Percentiles rank a stretch among this genome's conserved stretches.
phyloP scores from a whole-genome alignment of 2,329 filamentous ascomycete genomes.

The Phaeophleospora eucalypticola region DNA sequence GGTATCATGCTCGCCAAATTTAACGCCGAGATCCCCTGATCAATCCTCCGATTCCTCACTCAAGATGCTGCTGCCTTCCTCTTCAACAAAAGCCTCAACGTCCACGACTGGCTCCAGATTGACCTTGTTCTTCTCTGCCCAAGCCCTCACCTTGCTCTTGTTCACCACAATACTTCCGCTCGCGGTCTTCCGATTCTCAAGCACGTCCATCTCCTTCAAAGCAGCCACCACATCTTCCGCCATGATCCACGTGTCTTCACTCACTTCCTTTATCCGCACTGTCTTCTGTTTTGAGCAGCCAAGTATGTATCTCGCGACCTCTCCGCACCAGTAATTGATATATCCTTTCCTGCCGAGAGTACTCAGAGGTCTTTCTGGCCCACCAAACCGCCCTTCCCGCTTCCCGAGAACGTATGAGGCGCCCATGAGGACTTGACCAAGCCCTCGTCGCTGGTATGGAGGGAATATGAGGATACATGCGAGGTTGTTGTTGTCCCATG shows the following conservation, averaged over 20 bases:
- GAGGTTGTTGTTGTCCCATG: conserved; percentile 97
- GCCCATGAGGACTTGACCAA: conserved; percentile 86
- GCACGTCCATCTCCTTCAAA: conserved; percentile 73
- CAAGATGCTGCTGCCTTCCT: conserved; percentile 44
- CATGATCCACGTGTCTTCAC: conserved; percentile 75
- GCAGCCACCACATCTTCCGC: conserved; percentile 77
- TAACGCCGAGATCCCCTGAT: too few relatives aligned
- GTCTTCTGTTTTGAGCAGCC: conserved; percentile 43
- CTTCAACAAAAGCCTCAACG: conserved; percentile 67
- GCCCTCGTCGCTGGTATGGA: conserved; percentile 86
- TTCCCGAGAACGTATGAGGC: conserved; percentile 88
- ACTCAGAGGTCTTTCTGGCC: conserved; percentile 89
- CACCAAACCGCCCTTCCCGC: conserved; percentile 77
- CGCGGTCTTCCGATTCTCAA: conserved; percentile 53
- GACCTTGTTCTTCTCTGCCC: conserved; percentile 61
- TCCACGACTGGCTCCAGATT: conserved; percentile 65
- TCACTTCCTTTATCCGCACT: conserved; percentile 67
- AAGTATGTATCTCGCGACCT: conserved; percentile 68
- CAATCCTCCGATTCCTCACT: conserved; percentile 7
- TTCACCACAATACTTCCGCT: conserved; percentile 51
- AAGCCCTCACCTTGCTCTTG: conserved; percentile 59
- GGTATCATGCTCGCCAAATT: too few relatives aligned
- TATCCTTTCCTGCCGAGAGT: conserved; percentile 82
- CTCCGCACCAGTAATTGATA: conserved; percentile 77
- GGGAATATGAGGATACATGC: conserved; percentile 95